Conservation (phyloP, 1,284 basidiomycete genomes). For the Puccinia coronata region DNA sequence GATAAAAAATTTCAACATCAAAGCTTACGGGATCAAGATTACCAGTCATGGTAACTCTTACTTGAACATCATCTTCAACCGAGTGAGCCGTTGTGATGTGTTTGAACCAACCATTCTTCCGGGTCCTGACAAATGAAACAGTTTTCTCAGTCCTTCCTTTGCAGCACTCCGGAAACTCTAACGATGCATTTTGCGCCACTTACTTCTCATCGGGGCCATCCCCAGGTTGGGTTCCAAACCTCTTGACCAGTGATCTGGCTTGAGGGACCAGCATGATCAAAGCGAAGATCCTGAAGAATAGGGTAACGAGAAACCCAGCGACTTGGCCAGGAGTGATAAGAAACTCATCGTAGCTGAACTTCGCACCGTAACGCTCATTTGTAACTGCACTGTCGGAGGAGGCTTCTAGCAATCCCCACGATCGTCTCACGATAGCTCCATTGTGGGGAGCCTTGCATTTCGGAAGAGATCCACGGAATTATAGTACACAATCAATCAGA, state of each 20-base stretch:
- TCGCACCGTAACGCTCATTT: slow-evolving; percentile 34
- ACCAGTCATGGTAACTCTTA: slow-evolving; percentile 52
- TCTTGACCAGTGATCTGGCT: slow-evolving; percentile 52
- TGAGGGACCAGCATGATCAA: slow-evolving; percentile 52
- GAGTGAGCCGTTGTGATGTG: slow-evolving; percentile 53
- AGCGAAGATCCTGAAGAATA: slow-evolving; percentile 33
- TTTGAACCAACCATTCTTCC: slow-evolving; percentile 54
- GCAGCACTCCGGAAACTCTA: not conserved
- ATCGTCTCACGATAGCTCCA: slow-evolving; percentile 53
- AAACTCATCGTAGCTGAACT: slow-evolving; percentile 42
- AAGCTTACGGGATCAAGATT: slow-evolving; percentile 54
- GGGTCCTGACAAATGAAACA: slow-evolving; percentile 17
- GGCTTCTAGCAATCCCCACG: slow-evolving; percentile 55
- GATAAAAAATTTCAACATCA: not conserved
- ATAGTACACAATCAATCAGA: not conserved
- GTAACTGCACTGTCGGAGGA: not conserved
- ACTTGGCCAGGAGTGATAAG: slow-evolving; percentile 34
- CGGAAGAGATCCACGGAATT: not conserved
- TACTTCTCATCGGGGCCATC: slow-evolving; percentile 52
- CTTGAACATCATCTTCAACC: slow-evolving; percentile 52
- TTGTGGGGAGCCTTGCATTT: slow-evolving; percentile 52
- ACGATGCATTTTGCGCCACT: not conserved
- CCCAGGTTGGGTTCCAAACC: slow-evolving; percentile 53
- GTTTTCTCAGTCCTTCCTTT: not conserved
- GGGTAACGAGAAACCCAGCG: slow-evolving; percentile 32